These are phyloP conservation scores for Persicaria maculosa DNA, from an alignment of 148 eudicot genomes.

Conservation along the genomic window DNA sequence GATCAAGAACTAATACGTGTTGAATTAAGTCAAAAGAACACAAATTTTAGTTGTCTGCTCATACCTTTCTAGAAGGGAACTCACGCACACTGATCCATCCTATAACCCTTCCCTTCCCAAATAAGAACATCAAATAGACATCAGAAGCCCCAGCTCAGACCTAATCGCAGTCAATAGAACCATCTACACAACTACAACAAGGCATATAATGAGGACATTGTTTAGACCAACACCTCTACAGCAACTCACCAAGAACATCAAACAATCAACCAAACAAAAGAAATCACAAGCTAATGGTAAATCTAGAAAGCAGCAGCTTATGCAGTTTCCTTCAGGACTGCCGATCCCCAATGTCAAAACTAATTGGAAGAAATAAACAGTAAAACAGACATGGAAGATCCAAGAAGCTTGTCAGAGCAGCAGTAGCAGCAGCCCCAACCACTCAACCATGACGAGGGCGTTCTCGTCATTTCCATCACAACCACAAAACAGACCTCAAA, in stretches of 20 bases:
- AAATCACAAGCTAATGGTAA: not conserved
- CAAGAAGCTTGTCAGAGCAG: not conserved
- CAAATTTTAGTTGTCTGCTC: not conserved
- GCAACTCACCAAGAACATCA: not conserved
- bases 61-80: slow-evolving; percentile 7
- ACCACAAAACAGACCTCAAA: not conserved
- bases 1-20: slow-evolving; percentile 4
- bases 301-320: not conserved
- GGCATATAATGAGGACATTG: not conserved
- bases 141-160: not conserved
- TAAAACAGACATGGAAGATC: not conserved
- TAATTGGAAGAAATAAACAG: not conserved
- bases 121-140: not conserved
- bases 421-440: not conserved
- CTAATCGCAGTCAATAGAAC: not conserved
- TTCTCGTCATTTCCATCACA: not conserved
- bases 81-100: not conserved
- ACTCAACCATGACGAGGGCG: not conserved
- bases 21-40: not conserved
- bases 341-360: not conserved
- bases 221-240: not conserved
- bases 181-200: not conserved
- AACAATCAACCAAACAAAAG: not conserved
- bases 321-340: not conserved
- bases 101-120: not conserved